phyloP scores from a whole-genome alignment of 345 rosid genomes.

The Bretschneidera sinensis region DNA sequence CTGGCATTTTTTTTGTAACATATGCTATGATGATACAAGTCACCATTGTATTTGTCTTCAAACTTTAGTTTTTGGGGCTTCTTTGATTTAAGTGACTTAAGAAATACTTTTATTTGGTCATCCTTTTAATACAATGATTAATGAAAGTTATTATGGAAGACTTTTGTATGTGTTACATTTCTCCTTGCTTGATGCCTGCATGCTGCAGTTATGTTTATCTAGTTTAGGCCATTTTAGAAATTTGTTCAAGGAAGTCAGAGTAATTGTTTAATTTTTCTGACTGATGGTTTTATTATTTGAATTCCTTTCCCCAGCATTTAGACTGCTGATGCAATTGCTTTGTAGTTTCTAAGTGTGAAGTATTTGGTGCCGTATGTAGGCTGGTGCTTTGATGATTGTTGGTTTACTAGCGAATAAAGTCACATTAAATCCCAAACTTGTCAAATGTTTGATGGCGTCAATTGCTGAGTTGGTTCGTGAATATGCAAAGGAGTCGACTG shows the following conservation, averaged over 20 bases:
- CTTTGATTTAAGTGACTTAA: no score
- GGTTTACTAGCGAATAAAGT: conserved; percentile 70
- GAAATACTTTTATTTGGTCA: no score
- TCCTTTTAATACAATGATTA: no score
- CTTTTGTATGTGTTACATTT: no score
- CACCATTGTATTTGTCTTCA: no score
- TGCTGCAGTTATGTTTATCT: background rate
- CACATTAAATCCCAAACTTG: conserved; percentile 59
- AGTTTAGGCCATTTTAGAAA: background rate
- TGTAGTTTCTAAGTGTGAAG: background rate
- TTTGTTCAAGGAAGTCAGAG: no score
- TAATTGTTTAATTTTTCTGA: background rate
- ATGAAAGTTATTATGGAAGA: no score
- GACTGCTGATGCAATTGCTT: conserved; percentile 6
- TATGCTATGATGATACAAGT: no score
- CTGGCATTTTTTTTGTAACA: no score
- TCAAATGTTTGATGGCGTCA: conserved; percentile 64
- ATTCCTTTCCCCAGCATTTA: background rate
- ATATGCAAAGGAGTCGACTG: conserved; percentile 58
- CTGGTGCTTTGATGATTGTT: conserved; percentile 86
- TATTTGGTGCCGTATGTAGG: conserved; percentile 38
- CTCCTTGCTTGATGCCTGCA: background rate
- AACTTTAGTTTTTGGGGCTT: no score
- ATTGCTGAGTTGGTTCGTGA: conserved; percentile 59
- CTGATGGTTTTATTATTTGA: conserved; percentile 5